Evolutionary conservation across 345 rosid genomes (phyloP), one percentile per base, ranked within the genome.

Genomic region (Kandelia obovata): DNA sequence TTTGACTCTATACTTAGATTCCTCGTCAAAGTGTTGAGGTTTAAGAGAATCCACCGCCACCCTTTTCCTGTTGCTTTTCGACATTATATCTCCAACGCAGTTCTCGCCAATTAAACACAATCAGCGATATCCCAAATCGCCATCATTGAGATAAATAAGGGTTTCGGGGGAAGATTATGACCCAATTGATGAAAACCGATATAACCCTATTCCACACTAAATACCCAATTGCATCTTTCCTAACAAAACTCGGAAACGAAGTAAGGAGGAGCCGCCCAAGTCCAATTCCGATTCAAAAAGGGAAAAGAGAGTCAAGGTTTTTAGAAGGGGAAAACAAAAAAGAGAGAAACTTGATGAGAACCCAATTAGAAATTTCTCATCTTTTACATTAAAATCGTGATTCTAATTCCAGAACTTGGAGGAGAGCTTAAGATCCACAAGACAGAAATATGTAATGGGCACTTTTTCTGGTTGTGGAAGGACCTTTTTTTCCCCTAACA

Each of bases 61-160:
- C 65, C 77, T 71, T 75, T 77, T 75, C 80, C 70, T 78, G 76
- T 66, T 78, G 6, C 51, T 70, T 52, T 66, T 62, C 65, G 61
- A 75, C 59, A 64, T 72, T 23, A 66, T 53, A 58, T 58, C 59
- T 52, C 59, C 31, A 69, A 73, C 7, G 59, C 59, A 56, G 25
- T 56, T 56, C 59, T 25, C 59, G 9, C 59, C 31, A 15, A 56
- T 56, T 56, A 56, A 56, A 31, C 59, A 56, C 26, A 56, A 56
- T 16, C 30, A n/a, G 11, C 31, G 59, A 16, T 15, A 27, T 27
- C 31, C 59, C 28, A 56, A 27, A 56, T 21, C 26, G 26, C 11
- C 28, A 25, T 25, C 30, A 56, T 56, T 16, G 11, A 56, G 30
- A 56, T 21, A 56, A 21, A 25, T 27, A 56, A 9, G 28, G 4